Conservation (phyloP, 768 basidiomycete species). For the Lentinula lateritia region DNA sequence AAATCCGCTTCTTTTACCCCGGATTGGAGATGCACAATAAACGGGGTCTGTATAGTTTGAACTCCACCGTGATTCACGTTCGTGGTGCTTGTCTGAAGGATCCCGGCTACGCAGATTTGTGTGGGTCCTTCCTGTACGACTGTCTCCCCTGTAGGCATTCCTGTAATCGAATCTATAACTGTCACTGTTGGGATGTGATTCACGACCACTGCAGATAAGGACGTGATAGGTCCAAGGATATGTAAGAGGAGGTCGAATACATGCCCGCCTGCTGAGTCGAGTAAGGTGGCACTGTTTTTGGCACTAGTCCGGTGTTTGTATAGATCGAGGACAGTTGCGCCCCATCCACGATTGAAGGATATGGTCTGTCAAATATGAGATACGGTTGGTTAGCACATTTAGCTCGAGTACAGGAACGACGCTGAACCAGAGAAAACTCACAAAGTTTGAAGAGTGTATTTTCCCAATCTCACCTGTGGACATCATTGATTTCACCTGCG, state of each 20-base stretch:
- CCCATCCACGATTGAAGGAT: constrained; percentile 1
- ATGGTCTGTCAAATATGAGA: neutral
- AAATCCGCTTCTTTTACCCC: constrained; percentile 12
- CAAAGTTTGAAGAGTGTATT: neutral
- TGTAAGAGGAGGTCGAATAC: constrained; percentile 20
- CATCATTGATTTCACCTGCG: neutral
- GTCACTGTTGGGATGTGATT: constrained; percentile 15
- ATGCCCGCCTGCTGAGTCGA: constrained; percentile 22
- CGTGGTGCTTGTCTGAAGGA: constrained; percentile 13
- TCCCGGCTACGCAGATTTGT: constrained; percentile 23
- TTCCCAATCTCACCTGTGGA: neutral
- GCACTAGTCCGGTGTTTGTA: neutral
- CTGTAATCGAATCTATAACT: constrained; percentile 17
- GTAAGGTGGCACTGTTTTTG: constrained; percentile 16
- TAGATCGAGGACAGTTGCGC: neutral
- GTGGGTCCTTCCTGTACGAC: constrained; percentile 15
- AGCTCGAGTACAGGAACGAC: neutral
- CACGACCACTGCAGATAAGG: constrained; percentile 19
- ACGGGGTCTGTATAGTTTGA: constrained; percentile 18
- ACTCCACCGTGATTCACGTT: constrained; percentile 15
- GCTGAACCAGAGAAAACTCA: neutral
- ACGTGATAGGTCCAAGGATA: constrained; percentile 24
- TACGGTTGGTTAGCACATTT: too few species aligned
- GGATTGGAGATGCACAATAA: constrained; percentile 17
- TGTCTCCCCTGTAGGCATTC: constrained; percentile 20